Conservation (phyloP, 2,329 filamentous ascomycete species). For the Aureobasidium musti region DNA sequence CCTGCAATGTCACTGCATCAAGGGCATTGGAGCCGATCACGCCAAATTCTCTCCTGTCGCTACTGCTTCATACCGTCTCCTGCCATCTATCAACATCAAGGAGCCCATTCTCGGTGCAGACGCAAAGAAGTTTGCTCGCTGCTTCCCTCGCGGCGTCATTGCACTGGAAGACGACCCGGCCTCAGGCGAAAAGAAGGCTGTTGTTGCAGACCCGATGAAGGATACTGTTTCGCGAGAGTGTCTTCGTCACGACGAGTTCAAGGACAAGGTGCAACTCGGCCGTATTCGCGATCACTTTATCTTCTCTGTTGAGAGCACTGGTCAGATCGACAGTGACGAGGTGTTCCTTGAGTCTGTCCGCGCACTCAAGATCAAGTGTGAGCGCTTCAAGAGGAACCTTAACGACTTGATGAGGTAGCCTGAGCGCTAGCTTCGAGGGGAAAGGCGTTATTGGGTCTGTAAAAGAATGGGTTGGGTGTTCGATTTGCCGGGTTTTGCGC, state of each 20-base stretch:
- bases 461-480: slow-evolving; percentile 11
- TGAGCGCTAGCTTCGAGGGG: not conserved
- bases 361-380: slow-evolving; percentile 81
- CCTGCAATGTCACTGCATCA: slow-evolving; percentile 88
- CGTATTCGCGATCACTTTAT: slow-evolving; percentile 94
- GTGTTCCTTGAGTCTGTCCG: slow-evolving; percentile 89
- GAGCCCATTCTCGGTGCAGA: slow-evolving; percentile 82
- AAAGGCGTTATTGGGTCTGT: slow-evolving; percentile 9
- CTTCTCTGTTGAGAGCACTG: slow-evolving; percentile 90
- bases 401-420: slow-evolving; percentile 42
- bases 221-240: slow-evolving; percentile 95
- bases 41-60: slow-evolving; percentile 97
- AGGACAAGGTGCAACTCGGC: slow-evolving; percentile 92
- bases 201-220: slow-evolving; percentile 83
- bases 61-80: slow-evolving; percentile 86
- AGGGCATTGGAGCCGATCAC: slow-evolving; percentile 91
- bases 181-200: slow-evolving; percentile 77
- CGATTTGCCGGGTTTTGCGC: slow-evolving; percentile 11
- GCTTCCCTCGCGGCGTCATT: slow-evolving; percentile 89
- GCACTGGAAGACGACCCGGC: slow-evolving; percentile 70
- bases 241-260: slow-evolving; percentile 86
- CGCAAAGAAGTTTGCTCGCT: slow-evolving; percentile 83
- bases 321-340: slow-evolving; percentile 91
- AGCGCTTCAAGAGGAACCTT: slow-evolving; percentile 70
- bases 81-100: slow-evolving; percentile 83